These are phyloP conservation scores for Globisporangium abappressorium DNA, from an alignment of 352 stramenopile species.

Conservation along the genomic window DNA sequence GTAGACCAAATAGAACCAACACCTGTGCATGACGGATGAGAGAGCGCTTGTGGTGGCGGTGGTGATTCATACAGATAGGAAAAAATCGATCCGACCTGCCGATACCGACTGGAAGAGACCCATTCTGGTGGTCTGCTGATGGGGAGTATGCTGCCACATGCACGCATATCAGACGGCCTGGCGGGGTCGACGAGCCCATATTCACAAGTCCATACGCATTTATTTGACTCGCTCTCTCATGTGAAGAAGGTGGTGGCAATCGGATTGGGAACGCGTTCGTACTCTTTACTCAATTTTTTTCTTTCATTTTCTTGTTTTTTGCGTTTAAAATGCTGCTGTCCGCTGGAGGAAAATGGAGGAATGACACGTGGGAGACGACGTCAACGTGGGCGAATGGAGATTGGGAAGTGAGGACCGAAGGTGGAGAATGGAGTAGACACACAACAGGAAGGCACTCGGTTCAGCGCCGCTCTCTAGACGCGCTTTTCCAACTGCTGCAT, in stretches of 20 bases:
- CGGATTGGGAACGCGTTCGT: background rate
- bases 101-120: background rate
- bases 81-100: too few species aligned
- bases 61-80: too few species aligned
- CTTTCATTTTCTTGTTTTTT: slow-evolving; percentile 3
- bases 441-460: background rate
- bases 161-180: background rate
- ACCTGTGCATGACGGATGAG: slow-evolving; percentile 1
- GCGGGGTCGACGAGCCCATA: background rate
- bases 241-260: background rate
- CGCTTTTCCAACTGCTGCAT: slow-evolving; percentile 9
- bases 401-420: background rate
- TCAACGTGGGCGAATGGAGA: background rate
- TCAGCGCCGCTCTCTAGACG: background rate
- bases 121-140: background rate
- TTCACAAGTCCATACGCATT: background rate
- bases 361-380: background rate
- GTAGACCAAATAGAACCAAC: slow-evolving; percentile 10
- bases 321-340: background rate
- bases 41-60: background rate
- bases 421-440: background rate
- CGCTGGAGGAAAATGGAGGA: background rate
- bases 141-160: background rate
- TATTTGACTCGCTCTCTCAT: background rate
- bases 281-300: slow-evolving; percentile 2